Conservation (phyloP, 441 rosid genomes). For the Flueggea neowawraea region DNA sequence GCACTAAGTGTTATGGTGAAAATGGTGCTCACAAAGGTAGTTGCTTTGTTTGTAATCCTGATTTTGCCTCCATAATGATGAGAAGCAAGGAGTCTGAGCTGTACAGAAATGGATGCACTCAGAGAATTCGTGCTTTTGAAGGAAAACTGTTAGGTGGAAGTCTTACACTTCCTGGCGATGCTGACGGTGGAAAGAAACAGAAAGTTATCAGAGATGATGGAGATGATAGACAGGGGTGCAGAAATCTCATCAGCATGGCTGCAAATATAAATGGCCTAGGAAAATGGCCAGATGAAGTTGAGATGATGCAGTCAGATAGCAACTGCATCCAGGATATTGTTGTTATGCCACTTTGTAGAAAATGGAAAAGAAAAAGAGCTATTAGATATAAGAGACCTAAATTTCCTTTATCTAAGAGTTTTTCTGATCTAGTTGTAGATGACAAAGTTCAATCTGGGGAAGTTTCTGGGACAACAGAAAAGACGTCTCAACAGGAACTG, state of each 20-base stretch:
- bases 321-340: conserved; percentile 17
- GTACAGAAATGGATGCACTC: conserved; percentile 55
- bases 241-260: conserved; percentile 9
- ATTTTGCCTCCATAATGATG: conserved; percentile 66
- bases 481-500: conserved; percentile 18
- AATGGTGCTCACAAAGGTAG: conserved; percentile 32
- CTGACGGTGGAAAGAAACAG: conserved; percentile 28
- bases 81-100: conserved; percentile 67
- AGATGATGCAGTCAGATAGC: conserved; percentile 16
- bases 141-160: conserved; percentile 40
- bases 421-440: conserved; percentile 20
- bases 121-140: conserved; percentile 57
- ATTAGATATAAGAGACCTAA: conserved; percentile 30
- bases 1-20: conserved; percentile 28
- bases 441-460: conserved; percentile 19
- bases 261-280: conserved; percentile 20
- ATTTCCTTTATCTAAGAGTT: conserved; percentile 14
- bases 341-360: conserved; percentile 17
- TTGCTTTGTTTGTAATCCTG: conserved; percentile 45
- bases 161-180: conserved; percentile 35
- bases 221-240: conserved; percentile 14
- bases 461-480: conserved; percentile 17
- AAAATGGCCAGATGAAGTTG: conserved; percentile 18
- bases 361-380: conserved; percentile 40
- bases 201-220: conserved; percentile 16